Percentiles rank a stretch among this genome's conserved stretches.
These are phyloP conservation scores for Pichia sp. DNA, from an alignment of 1,139 yeast species.

Conservation along the genomic window DNA sequence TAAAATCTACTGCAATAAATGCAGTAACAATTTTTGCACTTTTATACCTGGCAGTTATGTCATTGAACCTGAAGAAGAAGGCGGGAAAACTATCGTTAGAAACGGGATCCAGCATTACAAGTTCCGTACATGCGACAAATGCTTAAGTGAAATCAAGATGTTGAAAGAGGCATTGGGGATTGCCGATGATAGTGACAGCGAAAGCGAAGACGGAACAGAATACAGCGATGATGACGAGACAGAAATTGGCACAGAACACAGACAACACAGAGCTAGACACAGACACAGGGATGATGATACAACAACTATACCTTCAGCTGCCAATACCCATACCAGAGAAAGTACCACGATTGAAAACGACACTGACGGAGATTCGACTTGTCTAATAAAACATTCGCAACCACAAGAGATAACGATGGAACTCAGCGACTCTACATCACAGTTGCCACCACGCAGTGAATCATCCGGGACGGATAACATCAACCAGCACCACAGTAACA, in stretches of 20 bases:
- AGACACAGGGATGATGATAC: too few relatives aligned
- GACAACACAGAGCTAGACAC: too few relatives aligned
- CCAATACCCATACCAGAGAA: background rate
- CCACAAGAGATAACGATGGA: constrained; percentile 17
- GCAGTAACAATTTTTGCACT: constrained; percentile 49
- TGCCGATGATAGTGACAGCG: constrained; percentile 7
- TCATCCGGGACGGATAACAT: too few relatives aligned
- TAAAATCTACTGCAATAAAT: constrained; percentile 64
- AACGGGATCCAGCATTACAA: constrained; percentile 34
- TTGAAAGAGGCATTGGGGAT: constrained; percentile 45
- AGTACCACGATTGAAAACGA: background rate
- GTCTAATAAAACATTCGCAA: constrained; percentile 11
- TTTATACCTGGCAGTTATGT: constrained; percentile 50
- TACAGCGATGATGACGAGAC: background rate
- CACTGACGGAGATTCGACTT: background rate
- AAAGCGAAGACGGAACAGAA: constrained; percentile 1
- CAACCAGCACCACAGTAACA: constrained; percentile 8
- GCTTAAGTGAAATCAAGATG: constrained; percentile 62
- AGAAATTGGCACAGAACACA: too few relatives aligned
- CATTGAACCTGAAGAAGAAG: constrained; percentile 36
- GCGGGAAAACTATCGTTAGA: constrained; percentile 29
- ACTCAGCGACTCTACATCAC: constrained; percentile 17
- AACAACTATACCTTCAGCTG: too few relatives aligned
- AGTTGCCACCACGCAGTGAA: too few relatives aligned
- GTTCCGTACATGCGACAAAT: constrained; percentile 67